Conservation (phyloP, 2,329 filamentous ascomycete genomes). For the Coniochaeta prunicola region DNA sequence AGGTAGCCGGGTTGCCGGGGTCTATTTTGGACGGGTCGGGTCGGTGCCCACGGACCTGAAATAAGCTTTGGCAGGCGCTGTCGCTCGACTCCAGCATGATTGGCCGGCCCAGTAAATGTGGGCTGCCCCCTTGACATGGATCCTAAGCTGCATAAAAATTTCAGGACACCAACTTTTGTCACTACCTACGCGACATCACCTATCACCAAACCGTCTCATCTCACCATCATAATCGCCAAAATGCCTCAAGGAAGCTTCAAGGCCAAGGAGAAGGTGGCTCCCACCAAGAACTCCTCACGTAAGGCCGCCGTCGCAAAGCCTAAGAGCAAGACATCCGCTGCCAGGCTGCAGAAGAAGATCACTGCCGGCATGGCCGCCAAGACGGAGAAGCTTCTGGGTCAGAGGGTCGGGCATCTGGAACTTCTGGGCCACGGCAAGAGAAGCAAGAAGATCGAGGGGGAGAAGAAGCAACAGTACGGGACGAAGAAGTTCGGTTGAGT, state of each 20-base stretch:
- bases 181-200: neutral
- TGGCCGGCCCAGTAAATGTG: neutral
- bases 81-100: neutral
- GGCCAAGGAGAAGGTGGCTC: constrained; percentile 31
- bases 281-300: constrained; percentile 20
- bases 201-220: neutral
- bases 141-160: no score
- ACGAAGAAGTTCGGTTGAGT: constrained; percentile 48
- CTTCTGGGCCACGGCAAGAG: constrained; percentile 51
- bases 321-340: constrained; percentile 34
- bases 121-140: neutral
- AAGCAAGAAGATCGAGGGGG: constrained; percentile 20
- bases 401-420: constrained; percentile 53
- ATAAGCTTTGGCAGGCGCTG: neutral
- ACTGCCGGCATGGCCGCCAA: constrained; percentile 44
- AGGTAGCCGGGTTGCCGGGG: no score
- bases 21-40: no score
- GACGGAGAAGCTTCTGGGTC: constrained; percentile 52
- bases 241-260: constrained; percentile 50
- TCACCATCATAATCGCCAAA: constrained; percentile 2
- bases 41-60: no score
- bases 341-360: constrained; percentile 49
- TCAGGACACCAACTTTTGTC: neutral
- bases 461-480: constrained; percentile 33
- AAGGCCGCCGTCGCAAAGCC: constrained; percentile 41